Evolutionary conservation across 2,329 filamentous ascomycete genomes (phyloP).

Genomic region (Talaromyces sp.): DNA sequence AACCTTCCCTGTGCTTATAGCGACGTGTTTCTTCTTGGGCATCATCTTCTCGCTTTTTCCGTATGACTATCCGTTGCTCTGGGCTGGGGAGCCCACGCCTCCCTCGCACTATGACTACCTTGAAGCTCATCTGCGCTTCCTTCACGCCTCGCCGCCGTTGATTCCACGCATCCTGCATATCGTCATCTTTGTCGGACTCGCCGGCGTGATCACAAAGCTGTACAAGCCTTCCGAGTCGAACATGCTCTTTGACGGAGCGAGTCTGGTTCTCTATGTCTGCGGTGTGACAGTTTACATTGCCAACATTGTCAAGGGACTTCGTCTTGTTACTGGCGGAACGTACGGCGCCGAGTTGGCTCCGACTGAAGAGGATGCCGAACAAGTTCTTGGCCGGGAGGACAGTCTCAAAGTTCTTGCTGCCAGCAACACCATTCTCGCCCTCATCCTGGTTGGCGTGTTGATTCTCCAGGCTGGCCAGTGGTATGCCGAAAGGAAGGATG

Average conservation of each 20-base stretch:
- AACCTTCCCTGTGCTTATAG: constrained; percentile 37
- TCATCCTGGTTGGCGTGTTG: constrained; percentile 85
- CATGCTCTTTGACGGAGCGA: constrained; percentile 83
- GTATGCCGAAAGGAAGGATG: constrained; percentile 95
- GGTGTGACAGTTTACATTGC: constrained; percentile 89
- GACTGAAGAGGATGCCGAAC: constrained; percentile 50
- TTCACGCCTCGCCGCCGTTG: constrained; percentile 85
- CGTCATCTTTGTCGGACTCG: constrained; percentile 78
- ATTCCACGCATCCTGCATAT: constrained; percentile 93
- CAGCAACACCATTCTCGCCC: constrained; percentile 90
- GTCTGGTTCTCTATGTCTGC: constrained; percentile 69
- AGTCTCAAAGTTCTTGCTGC: constrained; percentile 85
- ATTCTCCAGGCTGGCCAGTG: constrained; percentile 95
- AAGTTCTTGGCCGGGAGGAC: constrained; percentile 76
- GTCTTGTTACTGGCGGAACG: constrained; percentile 69
- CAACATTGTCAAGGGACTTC: constrained; percentile 92
- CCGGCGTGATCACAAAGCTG: constrained; percentile 88
- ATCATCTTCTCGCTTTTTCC: constrained; percentile 95
- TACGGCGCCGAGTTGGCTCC: constrained; percentile 50
- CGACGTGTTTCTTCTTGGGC: constrained; percentile 94
- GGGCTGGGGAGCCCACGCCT: constrained; percentile 37
- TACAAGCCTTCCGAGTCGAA: constrained; percentile 92
- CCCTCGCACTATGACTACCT: constrained; percentile 73
- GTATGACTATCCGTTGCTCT: constrained; percentile 60
- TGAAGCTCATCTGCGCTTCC: constrained; percentile 82